Percentiles rank a stretch among this genome's conserved stretches.
These are phyloP conservation scores for Oxyria digyna DNA, from an alignment of 148 eudicot species.

Conservation along the genomic window DNA sequence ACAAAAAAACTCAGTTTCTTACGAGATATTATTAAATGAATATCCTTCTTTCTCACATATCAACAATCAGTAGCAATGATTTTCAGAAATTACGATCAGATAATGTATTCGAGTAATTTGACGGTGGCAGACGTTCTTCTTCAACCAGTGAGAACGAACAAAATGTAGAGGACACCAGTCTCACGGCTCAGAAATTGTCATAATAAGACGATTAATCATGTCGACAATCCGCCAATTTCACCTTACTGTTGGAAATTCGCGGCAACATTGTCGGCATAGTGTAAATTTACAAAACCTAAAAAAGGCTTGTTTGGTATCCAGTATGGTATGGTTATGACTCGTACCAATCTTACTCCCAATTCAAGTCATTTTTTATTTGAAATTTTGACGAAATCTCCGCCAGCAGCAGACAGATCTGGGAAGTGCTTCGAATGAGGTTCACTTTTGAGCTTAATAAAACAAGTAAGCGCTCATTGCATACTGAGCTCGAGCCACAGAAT, in stretches of 20 bases:
- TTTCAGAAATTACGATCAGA: neutral
- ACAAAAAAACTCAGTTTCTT: neutral
- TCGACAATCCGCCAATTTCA: neutral
- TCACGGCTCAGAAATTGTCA: slow-evolving; percentile 6
- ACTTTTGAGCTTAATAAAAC: neutral
- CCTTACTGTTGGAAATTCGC: slow-evolving; percentile 4
- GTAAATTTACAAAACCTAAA: neutral
- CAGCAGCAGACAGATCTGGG: neutral
- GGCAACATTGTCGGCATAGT: slow-evolving; percentile 5
- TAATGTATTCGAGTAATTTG: slow-evolving; percentile 1
- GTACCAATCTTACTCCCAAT: neutral
- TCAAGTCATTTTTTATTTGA: neutral
- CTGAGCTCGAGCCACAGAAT: neutral
- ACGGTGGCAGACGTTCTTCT: slow-evolving; percentile 1
- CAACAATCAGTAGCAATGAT: neutral
- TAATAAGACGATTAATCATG: neutral
- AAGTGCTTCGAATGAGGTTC: neutral
- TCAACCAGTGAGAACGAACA: neutral
- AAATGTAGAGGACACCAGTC: neutral
- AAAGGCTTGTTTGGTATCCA: too few relatives aligned
- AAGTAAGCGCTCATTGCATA: neutral
- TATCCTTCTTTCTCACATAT: neutral
- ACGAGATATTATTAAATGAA: neutral
- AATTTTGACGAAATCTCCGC: neutral
- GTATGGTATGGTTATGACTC: too few relatives aligned